Conservation (phyloP, 495 filamentous ascomycete genomes). For the Annulohypoxylon maeteangense region DNA sequence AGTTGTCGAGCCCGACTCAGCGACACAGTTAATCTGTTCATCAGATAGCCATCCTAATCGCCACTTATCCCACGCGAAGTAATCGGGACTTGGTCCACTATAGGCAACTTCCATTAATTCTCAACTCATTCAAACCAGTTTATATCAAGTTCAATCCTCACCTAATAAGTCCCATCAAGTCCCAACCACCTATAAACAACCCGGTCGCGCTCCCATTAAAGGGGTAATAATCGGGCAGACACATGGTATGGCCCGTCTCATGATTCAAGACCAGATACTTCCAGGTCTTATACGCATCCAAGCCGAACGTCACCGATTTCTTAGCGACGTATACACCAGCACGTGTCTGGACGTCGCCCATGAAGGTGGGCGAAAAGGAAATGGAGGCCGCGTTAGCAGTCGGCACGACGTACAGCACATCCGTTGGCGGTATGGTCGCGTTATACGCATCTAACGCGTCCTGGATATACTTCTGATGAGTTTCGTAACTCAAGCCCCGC, state of each 20-base stretch:
- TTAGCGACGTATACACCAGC: constrained; percentile 38
- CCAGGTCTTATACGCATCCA: constrained; percentile 45
- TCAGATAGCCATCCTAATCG: constrained; percentile 47
- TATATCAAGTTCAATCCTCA: neutral
- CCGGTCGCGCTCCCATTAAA: constrained; percentile 42
- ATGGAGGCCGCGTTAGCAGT: constrained; percentile 40
- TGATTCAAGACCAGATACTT: constrained; percentile 47
- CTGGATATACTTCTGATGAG: constrained; percentile 45
- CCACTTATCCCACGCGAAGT: constrained; percentile 53
- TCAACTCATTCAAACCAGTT: neutral
- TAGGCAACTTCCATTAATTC: neutral
- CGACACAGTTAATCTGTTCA: constrained; percentile 44
- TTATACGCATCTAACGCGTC: constrained; percentile 46
- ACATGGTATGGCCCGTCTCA: constrained; percentile 51
- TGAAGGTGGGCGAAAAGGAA: constrained; percentile 45
- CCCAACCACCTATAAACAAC: constrained; percentile 48
- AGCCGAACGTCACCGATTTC: constrained; percentile 45
- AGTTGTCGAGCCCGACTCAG: constrained; percentile 27
- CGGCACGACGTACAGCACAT: constrained; percentile 49
- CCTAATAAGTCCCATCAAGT: constrained; percentile 50
- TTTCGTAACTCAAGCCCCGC: constrained; percentile 41
- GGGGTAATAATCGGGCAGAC: constrained; percentile 49
- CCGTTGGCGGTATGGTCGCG: constrained; percentile 29
- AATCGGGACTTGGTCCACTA: constrained; percentile 48
- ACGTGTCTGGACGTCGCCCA: constrained; percentile 45